Evolutionary conservation across 2,329 filamentous ascomycete species (phyloP).

Genomic region (Chrysoporthe deuterocubensis): DNA sequence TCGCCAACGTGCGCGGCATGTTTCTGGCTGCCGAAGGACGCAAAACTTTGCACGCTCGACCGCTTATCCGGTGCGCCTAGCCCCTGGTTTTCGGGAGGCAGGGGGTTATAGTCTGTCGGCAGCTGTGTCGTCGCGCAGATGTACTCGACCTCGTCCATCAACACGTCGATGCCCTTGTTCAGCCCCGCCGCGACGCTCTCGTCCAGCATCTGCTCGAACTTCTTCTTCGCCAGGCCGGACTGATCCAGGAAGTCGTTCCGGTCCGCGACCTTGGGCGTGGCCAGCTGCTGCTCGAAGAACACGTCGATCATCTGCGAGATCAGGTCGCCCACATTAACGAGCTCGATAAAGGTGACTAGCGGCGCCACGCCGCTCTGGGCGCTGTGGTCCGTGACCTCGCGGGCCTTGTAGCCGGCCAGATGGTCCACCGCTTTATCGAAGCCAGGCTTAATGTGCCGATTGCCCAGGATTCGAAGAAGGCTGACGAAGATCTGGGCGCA

Average conservation of each 20-base stretch:
- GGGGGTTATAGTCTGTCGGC: slow-evolving; percentile 89
- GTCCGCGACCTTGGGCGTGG: slow-evolving; percentile 80
- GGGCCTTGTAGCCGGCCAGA: slow-evolving; percentile 87
- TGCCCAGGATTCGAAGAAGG: slow-evolving; percentile 82
- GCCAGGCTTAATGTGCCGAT: slow-evolving; percentile 85
- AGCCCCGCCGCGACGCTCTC: slow-evolving; percentile 93
- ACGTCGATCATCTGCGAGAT: slow-evolving; percentile 99
- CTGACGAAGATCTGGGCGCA: slow-evolving; percentile 88
- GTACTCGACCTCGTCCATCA: slow-evolving; percentile 98
- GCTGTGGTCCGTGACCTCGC: slow-evolving; percentile 74
- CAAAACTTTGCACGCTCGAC: slow-evolving; percentile 27
- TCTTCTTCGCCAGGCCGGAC: slow-evolving; percentile 93
- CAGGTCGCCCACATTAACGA: slow-evolving; percentile 96
- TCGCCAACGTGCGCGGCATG: slow-evolving; percentile 49
- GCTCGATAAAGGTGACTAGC: slow-evolving; percentile 91
- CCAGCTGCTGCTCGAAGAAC: slow-evolving; percentile 95
- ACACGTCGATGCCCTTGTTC: slow-evolving; percentile 96
- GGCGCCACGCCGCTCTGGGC: slow-evolving; percentile 76
- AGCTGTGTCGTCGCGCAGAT: slow-evolving; percentile 86
- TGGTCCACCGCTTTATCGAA: slow-evolving; percentile 93
- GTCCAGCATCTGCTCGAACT: slow-evolving; percentile 98
- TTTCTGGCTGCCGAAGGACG: slow-evolving; percentile 35
- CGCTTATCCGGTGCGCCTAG: slow-evolving; percentile 34
- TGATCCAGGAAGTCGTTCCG: slow-evolving; percentile 94
- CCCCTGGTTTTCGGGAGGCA: slow-evolving; percentile 40